These are phyloP conservation scores for Zygoascus tannicola DNA, from an alignment of 805 yeast species.

Conservation along the genomic window DNA sequence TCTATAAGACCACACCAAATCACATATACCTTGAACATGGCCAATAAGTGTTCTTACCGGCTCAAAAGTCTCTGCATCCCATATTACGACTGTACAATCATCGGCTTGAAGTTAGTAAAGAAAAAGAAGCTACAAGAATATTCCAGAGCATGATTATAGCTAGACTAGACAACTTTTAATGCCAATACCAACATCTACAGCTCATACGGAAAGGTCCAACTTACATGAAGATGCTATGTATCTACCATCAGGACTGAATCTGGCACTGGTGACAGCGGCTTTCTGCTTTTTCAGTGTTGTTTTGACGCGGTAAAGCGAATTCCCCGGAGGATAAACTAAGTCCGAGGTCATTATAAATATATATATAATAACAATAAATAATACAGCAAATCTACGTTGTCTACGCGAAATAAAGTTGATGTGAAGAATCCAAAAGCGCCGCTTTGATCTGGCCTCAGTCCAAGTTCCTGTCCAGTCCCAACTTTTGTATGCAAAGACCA, in stretches of 20 bases:
- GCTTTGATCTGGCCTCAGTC: no score
- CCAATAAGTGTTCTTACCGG: conserved; percentile 36
- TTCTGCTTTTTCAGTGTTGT: conserved; percentile 10
- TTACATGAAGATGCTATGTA: conserved; percentile 43
- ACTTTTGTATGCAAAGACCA: no score
- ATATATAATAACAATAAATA: no score
- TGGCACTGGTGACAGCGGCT: conserved; percentile 36
- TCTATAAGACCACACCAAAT: conserved; percentile 61
- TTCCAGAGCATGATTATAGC: conserved; percentile 3
- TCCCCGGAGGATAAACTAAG: no score
- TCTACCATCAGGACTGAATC: conserved; percentile 53
- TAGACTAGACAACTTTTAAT: no score
- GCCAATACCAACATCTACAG: no score
- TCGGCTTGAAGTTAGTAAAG: conserved; percentile 29
- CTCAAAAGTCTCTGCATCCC: conserved; percentile 37
- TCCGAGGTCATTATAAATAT: no score
- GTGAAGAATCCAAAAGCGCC: no score
- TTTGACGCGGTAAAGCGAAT: neutral
- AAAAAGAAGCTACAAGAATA: neutral
- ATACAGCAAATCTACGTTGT: no score
- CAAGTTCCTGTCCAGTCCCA: no score
- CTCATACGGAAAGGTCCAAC: no score
- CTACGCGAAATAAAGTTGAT: no score
- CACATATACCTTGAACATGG: conserved; percentile 66
- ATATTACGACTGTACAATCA: conserved; percentile 50